phyloP scores from a whole-genome alignment of 139 green algal species.

The Picochlorum sp. region DNA sequence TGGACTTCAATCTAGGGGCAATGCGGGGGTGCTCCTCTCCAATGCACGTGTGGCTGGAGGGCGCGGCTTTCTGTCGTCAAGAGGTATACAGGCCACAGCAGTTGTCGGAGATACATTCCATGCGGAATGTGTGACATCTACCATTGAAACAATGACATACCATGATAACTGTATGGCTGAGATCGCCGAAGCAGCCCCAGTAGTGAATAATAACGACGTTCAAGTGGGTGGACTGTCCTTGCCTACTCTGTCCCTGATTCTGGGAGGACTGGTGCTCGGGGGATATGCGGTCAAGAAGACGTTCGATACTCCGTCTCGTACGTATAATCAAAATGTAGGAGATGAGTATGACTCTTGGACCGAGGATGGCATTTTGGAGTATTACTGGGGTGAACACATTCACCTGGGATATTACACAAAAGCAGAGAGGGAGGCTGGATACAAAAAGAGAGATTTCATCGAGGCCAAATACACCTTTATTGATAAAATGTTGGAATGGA shows the following conservation, averaged over 20 bases:
- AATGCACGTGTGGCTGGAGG: too few species aligned
- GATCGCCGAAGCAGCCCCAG: too few species aligned
- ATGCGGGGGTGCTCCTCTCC: too few species aligned
- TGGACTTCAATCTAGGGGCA: too few species aligned
- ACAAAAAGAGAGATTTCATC: constrained; percentile 86
- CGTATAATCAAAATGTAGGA: constrained; percentile 81
- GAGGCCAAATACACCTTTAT: constrained; percentile 90
- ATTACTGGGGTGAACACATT: constrained; percentile 96
- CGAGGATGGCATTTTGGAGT: constrained; percentile 65
- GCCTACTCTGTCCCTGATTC: constrained; percentile 1
- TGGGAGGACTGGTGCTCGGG: constrained; percentile 16
- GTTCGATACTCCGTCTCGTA: constrained; percentile 63
- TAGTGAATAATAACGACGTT: too few species aligned
- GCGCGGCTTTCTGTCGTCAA: too few species aligned
- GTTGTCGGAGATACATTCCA: too few species aligned
- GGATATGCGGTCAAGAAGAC: constrained; percentile 45
- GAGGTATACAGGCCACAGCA: too few species aligned
- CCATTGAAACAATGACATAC: too few species aligned
- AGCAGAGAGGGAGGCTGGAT: constrained; percentile 55
- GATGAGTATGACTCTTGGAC: constrained; percentile 93
- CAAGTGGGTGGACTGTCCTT: too few species aligned
- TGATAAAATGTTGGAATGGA: constrained; percentile 74
- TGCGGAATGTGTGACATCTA: too few species aligned
- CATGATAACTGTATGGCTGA: too few species aligned
- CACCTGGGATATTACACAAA: constrained; percentile 90